Percentiles rank a stretch among this genome's conserved stretches.
Evolutionary conservation across 441 rosid genomes (phyloP).

Genomic region (Eruca vesicaria): DNA sequence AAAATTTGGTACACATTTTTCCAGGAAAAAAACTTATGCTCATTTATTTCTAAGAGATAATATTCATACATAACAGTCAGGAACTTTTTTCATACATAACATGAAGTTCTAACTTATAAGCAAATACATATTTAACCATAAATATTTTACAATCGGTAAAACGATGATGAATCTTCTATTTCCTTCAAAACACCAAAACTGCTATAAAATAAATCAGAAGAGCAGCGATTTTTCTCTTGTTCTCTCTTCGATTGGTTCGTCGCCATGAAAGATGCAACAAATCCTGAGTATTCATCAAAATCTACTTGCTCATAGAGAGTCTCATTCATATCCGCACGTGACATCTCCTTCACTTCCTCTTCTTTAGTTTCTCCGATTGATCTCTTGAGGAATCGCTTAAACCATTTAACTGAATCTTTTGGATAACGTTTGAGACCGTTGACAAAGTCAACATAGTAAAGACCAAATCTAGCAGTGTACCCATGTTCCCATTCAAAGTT

Average conservation of each 20-base stretch:
- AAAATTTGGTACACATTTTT: too few species aligned
- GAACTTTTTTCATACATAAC: not conserved
- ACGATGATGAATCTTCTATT: slow-evolving; percentile 6
- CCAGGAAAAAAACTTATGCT: too few species aligned
- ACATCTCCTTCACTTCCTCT: not conserved
- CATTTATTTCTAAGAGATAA: not conserved
- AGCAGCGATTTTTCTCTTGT: slow-evolving; percentile 13
- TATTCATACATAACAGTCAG: not conserved
- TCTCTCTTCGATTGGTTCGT: slow-evolving; percentile 25
- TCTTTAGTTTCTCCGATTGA: not conserved
- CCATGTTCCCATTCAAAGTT: not conserved
- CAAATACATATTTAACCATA: not conserved
- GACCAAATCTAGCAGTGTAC: not conserved
- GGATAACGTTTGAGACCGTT: not conserved
- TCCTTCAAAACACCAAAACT: not conserved
- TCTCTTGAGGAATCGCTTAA: not conserved
- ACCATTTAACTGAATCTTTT: not conserved
- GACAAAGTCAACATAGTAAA: slow-evolving; percentile 50
- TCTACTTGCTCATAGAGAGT: not conserved
- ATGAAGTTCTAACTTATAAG: not conserved
- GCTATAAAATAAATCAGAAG: slow-evolving; percentile 3
- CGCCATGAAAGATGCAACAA: slow-evolving; percentile 24
- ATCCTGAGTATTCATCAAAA: not conserved
- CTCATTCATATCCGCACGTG: slow-evolving; percentile 11
- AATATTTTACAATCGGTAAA: slow-evolving; percentile 5